Evolutionary conservation across 345 rosid genomes (phyloP).

Genomic region (Nasturtium officinale): DNA sequence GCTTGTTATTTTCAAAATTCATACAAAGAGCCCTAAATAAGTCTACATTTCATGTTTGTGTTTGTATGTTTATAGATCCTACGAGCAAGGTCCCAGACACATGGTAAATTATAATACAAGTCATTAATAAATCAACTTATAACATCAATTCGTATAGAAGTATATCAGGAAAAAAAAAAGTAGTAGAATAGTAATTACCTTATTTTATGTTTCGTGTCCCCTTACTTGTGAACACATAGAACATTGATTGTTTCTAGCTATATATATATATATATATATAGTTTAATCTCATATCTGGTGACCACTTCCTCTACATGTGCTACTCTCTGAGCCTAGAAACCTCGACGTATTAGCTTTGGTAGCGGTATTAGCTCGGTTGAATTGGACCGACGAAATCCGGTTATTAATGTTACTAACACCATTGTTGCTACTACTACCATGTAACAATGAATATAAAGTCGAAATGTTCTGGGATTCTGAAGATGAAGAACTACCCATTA

Average conservation of each 20-base stretch:
- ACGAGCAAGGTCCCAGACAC: slow-evolving; percentile 5
- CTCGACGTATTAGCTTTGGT: slow-evolving; percentile 1
- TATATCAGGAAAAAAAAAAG: neutral
- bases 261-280: neutral
- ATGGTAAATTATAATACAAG: neutral
- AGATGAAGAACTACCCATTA: slow-evolving; percentile 44
- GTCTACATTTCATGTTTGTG: slow-evolving; percentile 6
- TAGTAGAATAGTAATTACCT: slow-evolving; percentile 16
- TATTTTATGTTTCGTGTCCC: slow-evolving; percentile 11
- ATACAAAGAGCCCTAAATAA: neutral
- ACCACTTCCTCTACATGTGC: slow-evolving; percentile 31
- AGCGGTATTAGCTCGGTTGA: slow-evolving; percentile 17
- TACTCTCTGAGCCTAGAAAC: slow-evolving; percentile 17
- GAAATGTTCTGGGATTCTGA: slow-evolving; percentile 40
- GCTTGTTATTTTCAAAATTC: slow-evolving; percentile 7
- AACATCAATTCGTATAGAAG: neutral
- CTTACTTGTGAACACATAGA: slow-evolving; percentile 24
- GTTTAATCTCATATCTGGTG: slow-evolving; percentile 27
- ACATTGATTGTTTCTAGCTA: slow-evolving; percentile 1
- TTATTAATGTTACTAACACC: slow-evolving; percentile 27
- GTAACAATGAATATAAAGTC: slow-evolving; percentile 42
- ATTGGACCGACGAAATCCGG: slow-evolving; percentile 28
- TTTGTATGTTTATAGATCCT: slow-evolving; percentile 4
- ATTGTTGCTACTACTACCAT: slow-evolving; percentile 30
- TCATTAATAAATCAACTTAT: neutral